Percentiles rank a stretch among this genome's conserved stretches.
These are phyloP conservation scores for Avena atlantica DNA, from an alignment of 176 grass and related monocot genomes.

Conservation along the genomic window DNA sequence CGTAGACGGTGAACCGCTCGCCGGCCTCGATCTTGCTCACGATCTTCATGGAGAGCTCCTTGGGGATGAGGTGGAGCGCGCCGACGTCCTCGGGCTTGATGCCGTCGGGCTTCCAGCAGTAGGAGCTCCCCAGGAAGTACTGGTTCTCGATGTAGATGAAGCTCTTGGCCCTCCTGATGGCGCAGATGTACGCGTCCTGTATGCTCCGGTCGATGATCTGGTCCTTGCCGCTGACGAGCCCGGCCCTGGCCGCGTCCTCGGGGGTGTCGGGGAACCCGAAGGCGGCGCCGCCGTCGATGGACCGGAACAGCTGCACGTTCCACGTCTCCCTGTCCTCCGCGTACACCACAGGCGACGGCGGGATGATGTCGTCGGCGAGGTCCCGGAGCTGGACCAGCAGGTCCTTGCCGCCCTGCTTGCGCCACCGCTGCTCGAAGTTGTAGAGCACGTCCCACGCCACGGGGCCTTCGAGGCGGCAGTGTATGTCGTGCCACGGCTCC, in stretches of 20 bases:
- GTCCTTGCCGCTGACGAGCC: slow-evolving; percentile 81
- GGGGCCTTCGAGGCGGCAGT: slow-evolving; percentile 67
- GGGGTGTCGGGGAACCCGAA: slow-evolving; percentile 78
- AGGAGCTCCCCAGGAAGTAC: slow-evolving; percentile 86
- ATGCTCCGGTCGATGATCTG: slow-evolving; percentile 87
- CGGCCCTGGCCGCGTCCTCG: slow-evolving; percentile 60
- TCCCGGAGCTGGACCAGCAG: slow-evolving; percentile 60
- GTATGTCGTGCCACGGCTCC: slow-evolving; percentile 82
- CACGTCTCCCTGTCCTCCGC: slow-evolving; percentile 61
- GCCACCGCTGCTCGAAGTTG: slow-evolving; percentile 92
- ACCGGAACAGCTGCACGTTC: slow-evolving; percentile 91
- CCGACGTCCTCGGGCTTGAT: slow-evolving; percentile 75
- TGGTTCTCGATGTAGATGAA: slow-evolving; percentile 92
- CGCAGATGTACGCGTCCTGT: slow-evolving; percentile 81
- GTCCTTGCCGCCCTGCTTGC: slow-evolving; percentile 74
- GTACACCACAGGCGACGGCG: slow-evolving; percentile 57
- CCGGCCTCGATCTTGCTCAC: slow-evolving; percentile 89
- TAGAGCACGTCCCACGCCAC: slow-evolving; percentile 85
- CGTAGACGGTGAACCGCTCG: slow-evolving; percentile 72
- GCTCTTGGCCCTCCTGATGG: slow-evolving; percentile 66
- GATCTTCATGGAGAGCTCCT: slow-evolving; percentile 89
- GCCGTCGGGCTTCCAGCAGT: slow-evolving; percentile 65
- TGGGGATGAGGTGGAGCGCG: slow-evolving; percentile 84
- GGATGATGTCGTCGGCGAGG: slow-evolving; percentile 52
- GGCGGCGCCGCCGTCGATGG: slow-evolving; percentile 80